Percentiles rank a stretch among this genome's conserved stretches.
Evolutionary conservation across 257 asterid species (phyloP).

Genomic region (Capsicum rhomboideum): DNA sequence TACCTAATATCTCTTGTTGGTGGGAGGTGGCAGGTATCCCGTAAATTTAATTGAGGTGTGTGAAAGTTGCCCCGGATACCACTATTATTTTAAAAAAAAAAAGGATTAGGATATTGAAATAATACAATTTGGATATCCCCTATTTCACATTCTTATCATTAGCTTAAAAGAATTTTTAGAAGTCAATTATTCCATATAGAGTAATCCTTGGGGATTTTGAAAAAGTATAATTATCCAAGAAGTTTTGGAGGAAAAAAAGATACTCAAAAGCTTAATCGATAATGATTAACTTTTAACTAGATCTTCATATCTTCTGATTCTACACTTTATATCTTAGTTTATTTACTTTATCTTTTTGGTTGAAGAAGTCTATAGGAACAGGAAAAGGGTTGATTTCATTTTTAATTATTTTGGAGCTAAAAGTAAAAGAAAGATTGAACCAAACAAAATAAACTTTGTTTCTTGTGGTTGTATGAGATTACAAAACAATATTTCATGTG

Average conservation of each 20-base stretch:
- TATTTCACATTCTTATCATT: background rate
- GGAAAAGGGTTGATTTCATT: background rate
- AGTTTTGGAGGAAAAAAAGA: background rate
- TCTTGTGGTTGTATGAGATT: no score
- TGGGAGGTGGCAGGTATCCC: no score
- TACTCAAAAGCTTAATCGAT: background rate
- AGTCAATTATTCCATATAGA: background rate
- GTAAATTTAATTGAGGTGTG: no score
- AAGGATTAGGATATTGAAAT: background rate
- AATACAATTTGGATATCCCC: background rate
- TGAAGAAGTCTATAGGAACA: background rate
- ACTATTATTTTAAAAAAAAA: no score
- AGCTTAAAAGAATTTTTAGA: background rate
- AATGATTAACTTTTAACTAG: background rate
- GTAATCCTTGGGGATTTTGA: background rate
- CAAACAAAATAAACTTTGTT: no score
- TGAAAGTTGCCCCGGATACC: no score
- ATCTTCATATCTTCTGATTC: background rate
- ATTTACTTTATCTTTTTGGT: background rate
- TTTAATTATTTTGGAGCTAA: no score
- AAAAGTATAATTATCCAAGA: background rate
- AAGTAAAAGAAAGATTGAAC: no score
- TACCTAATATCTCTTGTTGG: no score
- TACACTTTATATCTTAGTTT: background rate
- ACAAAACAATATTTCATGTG: no score